These are phyloP conservation scores for Diplosphaera chodatii DNA, from an alignment of 139 green algal genomes.

Conservation along the genomic window DNA sequence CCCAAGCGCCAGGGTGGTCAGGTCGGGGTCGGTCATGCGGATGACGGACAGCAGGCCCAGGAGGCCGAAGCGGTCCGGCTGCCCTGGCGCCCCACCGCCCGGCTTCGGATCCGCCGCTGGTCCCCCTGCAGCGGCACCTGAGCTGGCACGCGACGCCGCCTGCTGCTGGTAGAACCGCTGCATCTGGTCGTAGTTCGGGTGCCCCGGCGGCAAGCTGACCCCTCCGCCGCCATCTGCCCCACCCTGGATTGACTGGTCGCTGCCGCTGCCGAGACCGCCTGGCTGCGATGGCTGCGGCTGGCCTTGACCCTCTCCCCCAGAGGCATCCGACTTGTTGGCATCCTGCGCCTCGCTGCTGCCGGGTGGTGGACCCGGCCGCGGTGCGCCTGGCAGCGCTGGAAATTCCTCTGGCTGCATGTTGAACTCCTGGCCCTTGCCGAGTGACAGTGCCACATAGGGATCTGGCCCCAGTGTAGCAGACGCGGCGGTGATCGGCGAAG, in stretches of 20 bases:
- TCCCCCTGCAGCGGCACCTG: not conserved
- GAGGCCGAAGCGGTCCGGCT: conserved; percentile 77
- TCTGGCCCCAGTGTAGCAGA: not conserved
- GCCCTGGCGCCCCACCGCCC: not conserved
- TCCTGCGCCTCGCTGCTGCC: not conserved
- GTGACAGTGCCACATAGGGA: conserved; percentile 1
- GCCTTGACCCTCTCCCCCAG: not conserved
- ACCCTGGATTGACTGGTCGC: conserved; percentile 9
- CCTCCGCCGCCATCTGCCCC: not conserved
- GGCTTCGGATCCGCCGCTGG: not conserved
- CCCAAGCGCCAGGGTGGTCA: conserved; percentile 92
- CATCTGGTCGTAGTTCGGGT: conserved; percentile 10
- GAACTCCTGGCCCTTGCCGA: conserved; percentile 20
- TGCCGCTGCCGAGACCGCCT: not conserved
- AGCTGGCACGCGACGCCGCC: conserved; percentile 9
- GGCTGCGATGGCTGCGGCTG: not conserved
- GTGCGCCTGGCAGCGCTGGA: conserved; percentile 48
- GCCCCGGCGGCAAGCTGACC: not conserved
- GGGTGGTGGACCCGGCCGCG: not conserved
- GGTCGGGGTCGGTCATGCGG: conserved; percentile 82
- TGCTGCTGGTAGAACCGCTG: conserved; percentile 17
- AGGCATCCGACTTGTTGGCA: not conserved
- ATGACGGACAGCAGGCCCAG: conserved; percentile 91
- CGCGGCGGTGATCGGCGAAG: conserved; percentile 13
- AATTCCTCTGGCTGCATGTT: conserved; percentile 59